Evolutionary conservation across 805 yeast genomes (phyloP), one percentile per base, ranked within the genome.

Genomic region (Candida maris): DNA sequence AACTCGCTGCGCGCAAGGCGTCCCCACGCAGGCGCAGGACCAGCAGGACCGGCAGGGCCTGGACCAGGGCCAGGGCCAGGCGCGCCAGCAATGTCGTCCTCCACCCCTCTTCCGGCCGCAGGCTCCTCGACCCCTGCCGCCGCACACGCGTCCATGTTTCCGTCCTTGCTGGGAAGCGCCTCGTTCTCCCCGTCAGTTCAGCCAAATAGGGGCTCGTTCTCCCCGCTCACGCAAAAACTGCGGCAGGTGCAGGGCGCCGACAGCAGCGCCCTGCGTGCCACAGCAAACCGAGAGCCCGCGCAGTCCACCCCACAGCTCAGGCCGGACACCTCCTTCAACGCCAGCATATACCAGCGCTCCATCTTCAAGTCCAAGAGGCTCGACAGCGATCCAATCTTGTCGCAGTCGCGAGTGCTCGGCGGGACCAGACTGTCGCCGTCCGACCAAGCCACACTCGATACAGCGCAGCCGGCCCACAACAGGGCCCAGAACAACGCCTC

Each of bases 321-420:
- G 7, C 7, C 28, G 28, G 14, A 25, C 14, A 25, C 28, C 28
- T 10, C 28, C 10, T 8, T 16, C 7, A 7, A n/a, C 15, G 39
- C 45, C 10, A 38, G 25, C 18, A 30, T 51, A 9, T 48, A 46
- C 23, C 55, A 51, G 35, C 38, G 52, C 13, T 49, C 57, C 15
- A 49, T 51, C 5, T 50, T 50, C 34, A 43, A 42, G 34, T 47
- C 55, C 4, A 46, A 41, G 30, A 39, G 52, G 34, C 34, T 23
- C 5, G 29, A 25, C 9, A 31, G 24, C 12, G 25, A 32, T 5
- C 48, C 48, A 8, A 15, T 26, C 31, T 39, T 6, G 13, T 14
- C 31, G 22, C n/a, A 20, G 14, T 7, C 17, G 14, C 12, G 28
- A 14, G 8, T 16, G 13, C n/a, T 13, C 9, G 19, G 13, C 12